A percentile compares a stretch with the other conserved stretches of the same genome.
Conservation (phyloP, 257 asterid genomes). For the Ilex asprella region DNA sequence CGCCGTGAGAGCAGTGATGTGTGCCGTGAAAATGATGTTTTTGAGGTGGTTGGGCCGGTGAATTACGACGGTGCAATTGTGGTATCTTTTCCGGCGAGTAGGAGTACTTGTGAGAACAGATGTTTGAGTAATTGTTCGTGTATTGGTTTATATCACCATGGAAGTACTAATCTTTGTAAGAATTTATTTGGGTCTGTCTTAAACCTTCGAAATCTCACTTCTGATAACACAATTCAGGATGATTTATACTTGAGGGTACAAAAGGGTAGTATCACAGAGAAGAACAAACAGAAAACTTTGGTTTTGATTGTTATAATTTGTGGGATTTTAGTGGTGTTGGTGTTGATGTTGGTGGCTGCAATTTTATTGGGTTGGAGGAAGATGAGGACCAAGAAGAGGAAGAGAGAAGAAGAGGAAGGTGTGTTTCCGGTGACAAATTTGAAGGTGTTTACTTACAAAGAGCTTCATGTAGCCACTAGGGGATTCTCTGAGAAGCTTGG, state of each 20-base stretch:
- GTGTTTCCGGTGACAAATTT: conserved; percentile 49
- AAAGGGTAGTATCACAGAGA: conserved; percentile 14
- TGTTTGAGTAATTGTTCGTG: conserved; percentile 70
- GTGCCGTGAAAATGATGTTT: conserved; percentile 41
- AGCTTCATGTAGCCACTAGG: conserved; percentile 57
- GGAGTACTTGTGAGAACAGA: conserved; percentile 41
- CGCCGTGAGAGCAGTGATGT: conserved; percentile 22
- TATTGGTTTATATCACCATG: conserved; percentile 48
- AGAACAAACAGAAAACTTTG: conserved; percentile 19
- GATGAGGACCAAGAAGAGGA: conserved; percentile 28
- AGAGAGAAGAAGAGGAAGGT: conserved; percentile 32
- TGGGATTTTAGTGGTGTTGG: conserved; percentile 38
- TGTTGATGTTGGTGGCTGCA: conserved; percentile 30
- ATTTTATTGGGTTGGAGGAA: conserved; percentile 34
- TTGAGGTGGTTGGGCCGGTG: conserved; percentile 58
- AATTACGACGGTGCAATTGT: conserved; percentile 33
- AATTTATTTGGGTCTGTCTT: conserved; percentile 50
- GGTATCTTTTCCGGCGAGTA: conserved; percentile 36
- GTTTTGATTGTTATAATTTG: conserved; percentile 38
- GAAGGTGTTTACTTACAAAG: conserved; percentile 60
- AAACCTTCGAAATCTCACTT: conserved; percentile 40
- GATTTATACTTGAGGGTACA: conserved; percentile 45
- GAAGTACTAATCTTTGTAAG: conserved; percentile 40
- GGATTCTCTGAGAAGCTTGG: conserved; percentile 84
- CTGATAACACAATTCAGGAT: conserved; percentile 40